Percentiles rank a stretch among this genome's conserved stretches.
These are phyloP conservation scores for Aspergillus sp. DNA, from an alignment of 2,329 filamentous ascomycete genomes.

Conservation along the genomic window DNA sequence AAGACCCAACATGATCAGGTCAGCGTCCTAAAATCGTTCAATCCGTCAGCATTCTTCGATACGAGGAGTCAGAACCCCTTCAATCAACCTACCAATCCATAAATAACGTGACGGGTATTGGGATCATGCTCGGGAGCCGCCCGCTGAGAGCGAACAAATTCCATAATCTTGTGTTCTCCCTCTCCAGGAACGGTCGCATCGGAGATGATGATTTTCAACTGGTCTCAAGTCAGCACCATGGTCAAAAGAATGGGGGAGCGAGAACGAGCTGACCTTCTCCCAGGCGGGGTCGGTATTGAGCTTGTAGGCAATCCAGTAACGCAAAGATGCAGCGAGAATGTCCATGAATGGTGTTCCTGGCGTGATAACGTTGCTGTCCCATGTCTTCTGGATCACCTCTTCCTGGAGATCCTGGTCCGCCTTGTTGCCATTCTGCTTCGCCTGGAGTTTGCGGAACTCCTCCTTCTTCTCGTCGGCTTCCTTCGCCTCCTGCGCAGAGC, in stretches of 20 bases:
- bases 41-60: constrained; percentile 19
- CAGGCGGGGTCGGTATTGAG: constrained; percentile 94
- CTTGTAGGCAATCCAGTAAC: constrained; percentile 98
- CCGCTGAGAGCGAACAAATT: constrained; percentile 91
- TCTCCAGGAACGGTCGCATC: constrained; percentile 97
- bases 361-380: constrained; percentile 86
- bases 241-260: background rate
- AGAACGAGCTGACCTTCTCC: constrained; percentile 59
- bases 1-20: constrained; percentile 97
- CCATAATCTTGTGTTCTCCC: constrained; percentile 99
- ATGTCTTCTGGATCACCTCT: constrained; percentile 75
- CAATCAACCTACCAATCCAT: constrained; percentile 61
- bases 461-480: constrained; percentile 91
- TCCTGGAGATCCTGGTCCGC: constrained; percentile 61
- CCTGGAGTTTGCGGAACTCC: constrained; percentile 80
- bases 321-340: constrained; percentile 80
- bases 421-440: constrained; percentile 68
- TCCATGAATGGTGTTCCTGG: constrained; percentile 99
- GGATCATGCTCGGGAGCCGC: constrained; percentile 88
- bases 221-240: constrained; percentile 21
- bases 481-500: constrained; percentile 87
- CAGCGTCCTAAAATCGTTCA: constrained; percentile 62
- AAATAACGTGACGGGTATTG: constrained; percentile 96
- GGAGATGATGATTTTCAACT: constrained; percentile 94
- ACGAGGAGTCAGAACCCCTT: background rate